Evolutionary conservation across 345 rosid species (phyloP), one percentile per base, ranked within the genome.

Genomic region (Cardiospermum halicacabum): DNA sequence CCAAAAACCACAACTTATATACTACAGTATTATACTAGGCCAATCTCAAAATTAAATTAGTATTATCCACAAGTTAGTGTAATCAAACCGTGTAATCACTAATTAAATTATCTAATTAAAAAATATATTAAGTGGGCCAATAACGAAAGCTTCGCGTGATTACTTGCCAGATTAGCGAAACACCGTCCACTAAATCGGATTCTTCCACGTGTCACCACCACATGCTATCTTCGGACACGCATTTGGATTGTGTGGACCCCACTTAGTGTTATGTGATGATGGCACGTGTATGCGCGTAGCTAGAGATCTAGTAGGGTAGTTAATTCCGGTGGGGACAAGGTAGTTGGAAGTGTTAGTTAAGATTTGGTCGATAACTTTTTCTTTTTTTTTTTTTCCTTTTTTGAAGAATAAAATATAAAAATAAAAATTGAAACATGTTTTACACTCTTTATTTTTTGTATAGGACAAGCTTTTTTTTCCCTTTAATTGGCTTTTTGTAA

Each of bases 291-390:
- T 11, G 43, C 6, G 7, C 4, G 60, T 54, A 0, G 26, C 12
- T 18, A n/a, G 4, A 15, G 60, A 19, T 5, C 53, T 26, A n/a
- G 27, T 1, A 9, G 16, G 51, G 24, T 47, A 47, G 51, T 47
- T 47, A 18, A 7, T n/a, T 47, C 18, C 19, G 1, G 60, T 47
- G 51, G 51, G 47, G 27, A 31, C 36, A 15, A 3, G 51, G 24
- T 47, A 24, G 61, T 69, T 56, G 66, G 61, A 34, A 22, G 61
- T 54, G 40, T 40, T 28, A 28, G 66, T 42, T 68, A 53, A 53
- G 28, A n/a, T 30, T 47, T 47, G 6, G 51, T 45, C 1, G 62
- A 13, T 30, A 55, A 13, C 54, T 24, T 59, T 45, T n/a, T n/a
- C 18, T 15, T 8, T 43, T 43, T 59, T 45, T n/a, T n/a, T 3